Evolutionary conservation across 768 basidiomycete genomes (phyloP).

Genomic region (Pisolithus microcarpus): DNA sequence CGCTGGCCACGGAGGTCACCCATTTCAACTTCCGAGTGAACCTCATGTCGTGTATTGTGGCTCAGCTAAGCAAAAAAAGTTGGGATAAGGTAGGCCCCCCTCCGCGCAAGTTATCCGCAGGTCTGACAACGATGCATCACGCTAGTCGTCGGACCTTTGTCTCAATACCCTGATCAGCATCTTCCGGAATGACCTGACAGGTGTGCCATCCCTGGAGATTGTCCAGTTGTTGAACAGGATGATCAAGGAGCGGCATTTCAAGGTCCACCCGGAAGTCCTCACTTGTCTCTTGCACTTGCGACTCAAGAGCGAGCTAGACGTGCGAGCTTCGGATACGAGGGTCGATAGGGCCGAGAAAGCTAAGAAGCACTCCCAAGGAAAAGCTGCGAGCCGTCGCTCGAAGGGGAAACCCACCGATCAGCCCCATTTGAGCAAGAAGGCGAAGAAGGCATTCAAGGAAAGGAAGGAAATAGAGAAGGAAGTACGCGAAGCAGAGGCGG

Average conservation of each 20-base stretch:
- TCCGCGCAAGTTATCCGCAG: constrained; percentile 1
- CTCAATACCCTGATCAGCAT: constrained; percentile 73
- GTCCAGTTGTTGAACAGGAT: constrained; percentile 91
- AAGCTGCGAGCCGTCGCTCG: constrained; percentile 18
- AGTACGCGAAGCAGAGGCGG: constrained; percentile 76
- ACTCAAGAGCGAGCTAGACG: constrained; percentile 76
- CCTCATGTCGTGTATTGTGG: constrained; percentile 82
- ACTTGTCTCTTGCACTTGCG: constrained; percentile 80
- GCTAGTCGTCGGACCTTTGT: constrained; percentile 80
- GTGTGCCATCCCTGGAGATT: constrained; percentile 75
- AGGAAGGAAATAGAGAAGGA: constrained; percentile 58
- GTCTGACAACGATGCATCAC: constrained; percentile 7
- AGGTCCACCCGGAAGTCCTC: constrained; percentile 83
- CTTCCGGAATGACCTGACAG: constrained; percentile 77
- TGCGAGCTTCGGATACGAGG: constrained; percentile 67
- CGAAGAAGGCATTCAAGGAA: constrained; percentile 72
- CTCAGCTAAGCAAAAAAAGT: constrained; percentile 71
- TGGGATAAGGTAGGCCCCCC: constrained; percentile 73
- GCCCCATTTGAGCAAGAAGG: constrained; percentile 88
- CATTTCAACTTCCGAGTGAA: constrained; percentile 98
- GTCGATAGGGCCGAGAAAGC: constrained; percentile 46
- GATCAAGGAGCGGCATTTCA: constrained; percentile 89
- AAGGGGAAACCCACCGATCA: constrained; percentile 49
- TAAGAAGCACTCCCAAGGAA: constrained; percentile 38
- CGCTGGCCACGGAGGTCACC: constrained; percentile 70